A percentile compares a stretch with the other conserved stretches of the same genome.
Conservation (phyloP, 257 asterid species). For the Craterostigma plantagineum region DNA sequence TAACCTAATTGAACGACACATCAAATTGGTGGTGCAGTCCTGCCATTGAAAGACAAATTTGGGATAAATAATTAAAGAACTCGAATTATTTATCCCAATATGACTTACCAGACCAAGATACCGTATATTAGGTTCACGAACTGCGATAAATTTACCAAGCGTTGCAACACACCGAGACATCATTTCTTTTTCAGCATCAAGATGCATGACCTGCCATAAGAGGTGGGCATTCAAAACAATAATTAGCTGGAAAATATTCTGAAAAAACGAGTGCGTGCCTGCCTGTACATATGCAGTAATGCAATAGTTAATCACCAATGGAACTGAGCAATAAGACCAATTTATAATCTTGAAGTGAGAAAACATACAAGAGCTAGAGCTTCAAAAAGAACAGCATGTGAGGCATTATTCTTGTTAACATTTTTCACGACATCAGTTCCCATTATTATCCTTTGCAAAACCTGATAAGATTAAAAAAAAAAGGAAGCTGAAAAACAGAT, state of each 20-base stretch:
- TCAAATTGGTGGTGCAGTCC: no score
- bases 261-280: no score
- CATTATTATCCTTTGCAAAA: slow-evolving; percentile 89
- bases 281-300: no score
- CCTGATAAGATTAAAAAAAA: slow-evolving; percentile 25
- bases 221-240: slow-evolving; percentile 1
- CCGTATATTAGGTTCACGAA: slow-evolving; percentile 74
- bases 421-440: slow-evolving; percentile 99
- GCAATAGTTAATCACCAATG: no score
- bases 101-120: slow-evolving; percentile 71
- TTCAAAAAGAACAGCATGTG: slow-evolving; percentile 99
- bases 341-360: slow-evolving; percentile 3
- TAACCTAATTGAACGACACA: no score
- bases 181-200: slow-evolving; percentile 83
- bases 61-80: no score
- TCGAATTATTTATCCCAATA: no score
- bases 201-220: slow-evolving; percentile 58
- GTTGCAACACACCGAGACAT: slow-evolving; percentile 83
- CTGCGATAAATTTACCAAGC: slow-evolving; percentile 77
- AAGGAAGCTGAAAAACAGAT: no score
- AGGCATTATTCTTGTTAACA: slow-evolving; percentile 98
- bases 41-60: no score
- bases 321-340: no score
- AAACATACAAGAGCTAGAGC: slow-evolving; percentile 88
- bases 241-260: background rate